Evolutionary conservation across 345 rosid species (phyloP).

Genomic region (Arabidopsis thaliana): TAIR10.1 NC_003076.8:26940001-26940500

Average conservation of each 20-base stretch:
- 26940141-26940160: conserved; percentile 78
- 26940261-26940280: conserved; percentile 13
- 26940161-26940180: conserved; percentile 78
- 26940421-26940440: not conserved
- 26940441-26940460: not conserved
- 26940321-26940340: conserved; percentile 75
- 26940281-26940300: not conserved
- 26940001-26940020: conserved; percentile 58
- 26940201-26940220: conserved; percentile 64
- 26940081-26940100: conserved; percentile 70
- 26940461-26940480: no score
- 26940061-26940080: conserved; percentile 70
- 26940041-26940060: conserved; percentile 82
- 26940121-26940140: conserved; percentile 80
- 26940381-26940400: conserved; percentile 79
- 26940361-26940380: conserved; percentile 79
- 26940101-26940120: conserved; percentile 69
- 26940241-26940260: conserved; percentile 36
- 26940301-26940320: conserved; percentile 60
- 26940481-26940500: not conserved
- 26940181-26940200: conserved; percentile 75
- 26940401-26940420: conserved; percentile 1
- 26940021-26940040: conserved; percentile 69
- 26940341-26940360: conserved; percentile 81
- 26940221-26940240: conserved; percentile 76